Evolutionary conservation across 139 green algal species (phyloP).

Genomic region (Coccomyxa sp.): DNA sequence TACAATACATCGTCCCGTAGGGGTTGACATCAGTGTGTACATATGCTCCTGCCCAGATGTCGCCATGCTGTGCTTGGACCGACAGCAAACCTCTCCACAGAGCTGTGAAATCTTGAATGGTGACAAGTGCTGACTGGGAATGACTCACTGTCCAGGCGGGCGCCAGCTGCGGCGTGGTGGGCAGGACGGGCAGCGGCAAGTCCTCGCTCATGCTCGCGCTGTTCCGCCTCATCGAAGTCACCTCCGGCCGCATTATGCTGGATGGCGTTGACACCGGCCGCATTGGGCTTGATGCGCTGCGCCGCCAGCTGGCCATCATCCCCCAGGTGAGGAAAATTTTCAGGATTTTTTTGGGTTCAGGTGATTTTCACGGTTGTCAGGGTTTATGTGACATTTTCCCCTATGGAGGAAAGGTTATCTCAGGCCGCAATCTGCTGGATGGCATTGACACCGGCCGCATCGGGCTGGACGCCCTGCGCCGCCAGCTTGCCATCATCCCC

Average conservation of each 20-base stretch:
- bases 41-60: neutral
- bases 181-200: constrained; percentile 60
- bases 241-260: constrained; percentile 56
- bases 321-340: constrained; percentile 28
- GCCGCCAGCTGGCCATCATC: constrained; percentile 59
- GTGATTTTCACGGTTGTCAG: neutral
- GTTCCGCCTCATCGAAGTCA: constrained; percentile 77
- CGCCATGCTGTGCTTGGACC: too few relatives aligned
- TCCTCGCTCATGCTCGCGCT: constrained; percentile 65
- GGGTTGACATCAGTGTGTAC: too few relatives aligned
- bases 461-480: constrained; percentile 66
- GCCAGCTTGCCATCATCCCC: constrained; percentile 56
- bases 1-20: too few relatives aligned
- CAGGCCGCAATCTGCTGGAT: constrained; percentile 65
- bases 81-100: constrained; percentile 38
- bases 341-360: neutral
- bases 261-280: constrained; percentile 63
- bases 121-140: too few relatives aligned
- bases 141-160: neutral
- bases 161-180: constrained; percentile 27
- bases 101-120: too few relatives aligned
- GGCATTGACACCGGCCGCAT: constrained; percentile 64
- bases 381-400: too few relatives aligned
- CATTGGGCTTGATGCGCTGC: constrained; percentile 67
- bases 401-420: too few relatives aligned